Evolutionary conservation across 768 basidiomycete species (phyloP), one percentile per base, ranked within the genome.

Genomic region (Mrakia blollopis): DNA sequence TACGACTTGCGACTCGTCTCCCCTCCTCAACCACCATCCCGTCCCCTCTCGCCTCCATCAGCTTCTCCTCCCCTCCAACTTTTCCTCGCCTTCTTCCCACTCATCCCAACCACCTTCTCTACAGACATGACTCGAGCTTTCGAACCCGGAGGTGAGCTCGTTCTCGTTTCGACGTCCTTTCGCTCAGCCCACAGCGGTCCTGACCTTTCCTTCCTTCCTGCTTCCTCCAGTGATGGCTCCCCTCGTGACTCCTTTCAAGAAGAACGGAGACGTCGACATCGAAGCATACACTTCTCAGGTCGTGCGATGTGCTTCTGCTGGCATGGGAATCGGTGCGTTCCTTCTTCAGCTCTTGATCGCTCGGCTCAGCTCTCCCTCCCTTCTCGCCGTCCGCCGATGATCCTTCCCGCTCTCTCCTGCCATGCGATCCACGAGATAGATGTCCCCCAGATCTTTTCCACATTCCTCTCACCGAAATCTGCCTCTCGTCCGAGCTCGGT

Each of bases 291-390:
- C 89, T 78, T 85, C 88, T 10, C 92, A 93, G 80, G 85, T 92
- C 72, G 85, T 92, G 32, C 85, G 92, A 37, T 87, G 93, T 39
- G 92, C 92, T 11, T 83, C 89, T 83, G 90, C 91, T 79, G 78
- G 84, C 68, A 80, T 80, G 72, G 81, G 81, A 28, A 74, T 81
- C 72, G 78, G 83, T 30, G 30, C 57, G 72, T 54, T 18, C n/a
- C n/a, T 41, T 50, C 47, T 50, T 21, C 18, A 21, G 18, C 14
- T n/a, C n/a, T n/a, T n/a, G n/a, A n/a, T n/a, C 47, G 2, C 47
- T 50, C 47, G n/a, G n/a, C n/a, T n/a, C n/a, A n/a, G n/a, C 47
- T 44, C 14, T 44, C 25, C 11, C 39, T 16, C 0, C 65, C 30
- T 37, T 39, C 37, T 50, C 10, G 47, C 47, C 44, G 9, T 50